Percentiles rank a stretch among this genome's conserved stretches.
These are phyloP conservation scores for Aristolochia contorta DNA, from an alignment of 164 flowering plant species.

Conservation along the genomic window DNA sequence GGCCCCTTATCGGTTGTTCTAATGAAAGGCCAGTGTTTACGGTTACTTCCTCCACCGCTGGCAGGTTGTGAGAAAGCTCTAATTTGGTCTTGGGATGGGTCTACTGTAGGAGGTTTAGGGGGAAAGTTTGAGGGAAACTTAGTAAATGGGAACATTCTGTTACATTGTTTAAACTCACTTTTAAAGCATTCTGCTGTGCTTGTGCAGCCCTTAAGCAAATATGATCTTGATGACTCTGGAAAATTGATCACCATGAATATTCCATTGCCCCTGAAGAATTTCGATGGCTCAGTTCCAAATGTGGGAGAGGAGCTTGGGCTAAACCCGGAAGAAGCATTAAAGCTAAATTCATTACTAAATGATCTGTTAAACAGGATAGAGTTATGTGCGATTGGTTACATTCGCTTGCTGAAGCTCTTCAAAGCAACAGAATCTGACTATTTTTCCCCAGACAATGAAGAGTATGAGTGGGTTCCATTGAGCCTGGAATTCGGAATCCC, in stretches of 20 bases:
- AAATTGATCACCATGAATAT: conserved; percentile 54
- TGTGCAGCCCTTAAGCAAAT: conserved; percentile 77
- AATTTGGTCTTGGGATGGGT: conserved; percentile 98
- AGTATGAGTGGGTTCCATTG: conserved; percentile 90
- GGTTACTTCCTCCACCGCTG: conserved; percentile 92
- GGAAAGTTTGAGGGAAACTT: conserved; percentile 88
- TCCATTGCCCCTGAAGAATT: conserved; percentile 81
- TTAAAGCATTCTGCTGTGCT: conserved; percentile 83
- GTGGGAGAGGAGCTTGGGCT: conserved; percentile 72
- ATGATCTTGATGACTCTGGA: conserved; percentile 78
- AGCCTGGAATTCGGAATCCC: conserved; percentile 93
- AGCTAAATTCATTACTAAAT: conserved; percentile 40
- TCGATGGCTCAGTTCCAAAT: conserved; percentile 66
- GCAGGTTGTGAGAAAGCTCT: conserved; percentile 94
- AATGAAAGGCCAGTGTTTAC: conserved; percentile 93
- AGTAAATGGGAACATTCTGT: conserved; percentile 76
- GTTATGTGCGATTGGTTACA: conserved; percentile 72
- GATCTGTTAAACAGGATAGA: conserved; percentile 54
- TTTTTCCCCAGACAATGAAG: conserved; percentile 46
- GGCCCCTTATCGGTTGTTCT: conserved; percentile 91
- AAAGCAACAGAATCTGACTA: conserved; percentile 53
- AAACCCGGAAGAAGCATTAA: conserved; percentile 35
- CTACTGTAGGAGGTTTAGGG: conserved; percentile 83
- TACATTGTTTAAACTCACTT: conserved; percentile 89
- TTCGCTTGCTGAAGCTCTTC: conserved; percentile 70